Percentiles rank a stretch among this genome's conserved stretches.
These are phyloP conservation scores for Fraxinus quadrangulata DNA, from an alignment of 257 asterid species.

Conservation along the genomic window DNA sequence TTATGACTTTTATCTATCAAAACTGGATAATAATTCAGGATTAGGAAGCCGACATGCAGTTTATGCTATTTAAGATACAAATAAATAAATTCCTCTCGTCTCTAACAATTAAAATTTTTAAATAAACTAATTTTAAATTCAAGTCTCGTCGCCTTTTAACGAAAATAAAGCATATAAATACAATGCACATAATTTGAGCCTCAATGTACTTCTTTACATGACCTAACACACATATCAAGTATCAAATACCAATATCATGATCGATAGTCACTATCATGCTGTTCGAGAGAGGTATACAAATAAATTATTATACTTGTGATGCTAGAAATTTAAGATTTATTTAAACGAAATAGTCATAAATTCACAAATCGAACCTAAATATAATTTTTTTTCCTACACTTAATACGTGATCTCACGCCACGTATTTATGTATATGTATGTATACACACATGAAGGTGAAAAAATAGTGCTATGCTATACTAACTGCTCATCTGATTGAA, in stretches of 20 bases:
- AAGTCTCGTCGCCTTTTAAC: neutral
- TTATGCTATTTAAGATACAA: neutral
- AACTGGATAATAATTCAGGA: neutral
- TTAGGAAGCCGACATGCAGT: neutral
- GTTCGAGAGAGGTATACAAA: neutral
- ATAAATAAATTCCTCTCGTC: neutral
- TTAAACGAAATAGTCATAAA: no score
- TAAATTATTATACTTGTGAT: no score
- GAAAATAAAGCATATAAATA: no score
- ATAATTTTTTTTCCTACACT: neutral
- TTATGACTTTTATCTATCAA: neutral
- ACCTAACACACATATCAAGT: neutral
- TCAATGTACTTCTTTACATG: neutral
- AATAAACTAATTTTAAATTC: no score
- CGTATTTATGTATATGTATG: neutral
- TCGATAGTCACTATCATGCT: neutral
- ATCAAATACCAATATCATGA: no score
- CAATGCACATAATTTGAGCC: neutral
- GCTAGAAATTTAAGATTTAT: no score
- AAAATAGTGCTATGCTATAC: neutral
- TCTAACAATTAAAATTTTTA: no score
- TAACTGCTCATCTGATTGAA: neutral
- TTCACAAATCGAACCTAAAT: no score
- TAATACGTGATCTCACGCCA: no score
- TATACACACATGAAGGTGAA: neutral